Evolutionary conservation across 2,329 filamentous ascomycete genomes (phyloP).

Genomic region (Curvularia sp.): DNA sequence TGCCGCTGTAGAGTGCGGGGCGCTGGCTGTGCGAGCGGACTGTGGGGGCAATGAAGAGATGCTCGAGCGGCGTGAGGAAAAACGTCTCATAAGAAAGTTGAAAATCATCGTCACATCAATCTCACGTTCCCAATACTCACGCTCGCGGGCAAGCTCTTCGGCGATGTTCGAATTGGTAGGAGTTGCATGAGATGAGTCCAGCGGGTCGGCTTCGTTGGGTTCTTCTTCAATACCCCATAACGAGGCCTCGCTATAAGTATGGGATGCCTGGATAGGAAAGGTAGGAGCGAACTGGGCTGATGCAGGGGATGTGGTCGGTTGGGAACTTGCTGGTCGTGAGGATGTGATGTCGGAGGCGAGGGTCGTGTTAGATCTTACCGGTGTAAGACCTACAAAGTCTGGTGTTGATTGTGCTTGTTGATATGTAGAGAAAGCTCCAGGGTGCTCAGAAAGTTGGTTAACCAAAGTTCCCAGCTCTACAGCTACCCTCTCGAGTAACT

Average conservation of each 20-base stretch:
- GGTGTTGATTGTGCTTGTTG: constrained; percentile 63
- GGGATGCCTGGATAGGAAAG: constrained; percentile 42
- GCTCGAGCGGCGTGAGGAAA: constrained; percentile 46
- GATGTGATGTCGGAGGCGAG: constrained; percentile 31
- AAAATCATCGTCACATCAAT: constrained; percentile 93
- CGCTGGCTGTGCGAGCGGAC: not conserved
- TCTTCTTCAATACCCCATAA: constrained; percentile 73
- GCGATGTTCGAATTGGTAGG: constrained; percentile 28
- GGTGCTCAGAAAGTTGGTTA: constrained; percentile 82
- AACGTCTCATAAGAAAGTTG: constrained; percentile 61
- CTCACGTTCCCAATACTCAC: constrained; percentile 91
- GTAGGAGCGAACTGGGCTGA: constrained; percentile 60
- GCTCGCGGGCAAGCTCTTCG: constrained; percentile 55
- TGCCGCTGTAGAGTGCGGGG: constrained; percentile 35
- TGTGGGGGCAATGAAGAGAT: constrained; percentile 27
- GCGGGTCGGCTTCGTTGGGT: constrained; percentile 49
- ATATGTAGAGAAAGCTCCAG: constrained; percentile 88
- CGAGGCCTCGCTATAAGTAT: constrained; percentile 59
- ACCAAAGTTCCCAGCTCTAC: constrained; percentile 85
- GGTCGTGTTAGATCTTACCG: constrained; percentile 51
- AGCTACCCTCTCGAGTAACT: constrained; percentile 82
- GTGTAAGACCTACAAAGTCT: constrained; percentile 79
- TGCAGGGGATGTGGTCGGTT: constrained; percentile 38
- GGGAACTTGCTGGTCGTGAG: constrained; percentile 37
- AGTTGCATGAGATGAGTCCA: constrained; percentile 54